Conservation (phyloP, 345 rosid species). For the Boechera divaricarpa region DNA sequence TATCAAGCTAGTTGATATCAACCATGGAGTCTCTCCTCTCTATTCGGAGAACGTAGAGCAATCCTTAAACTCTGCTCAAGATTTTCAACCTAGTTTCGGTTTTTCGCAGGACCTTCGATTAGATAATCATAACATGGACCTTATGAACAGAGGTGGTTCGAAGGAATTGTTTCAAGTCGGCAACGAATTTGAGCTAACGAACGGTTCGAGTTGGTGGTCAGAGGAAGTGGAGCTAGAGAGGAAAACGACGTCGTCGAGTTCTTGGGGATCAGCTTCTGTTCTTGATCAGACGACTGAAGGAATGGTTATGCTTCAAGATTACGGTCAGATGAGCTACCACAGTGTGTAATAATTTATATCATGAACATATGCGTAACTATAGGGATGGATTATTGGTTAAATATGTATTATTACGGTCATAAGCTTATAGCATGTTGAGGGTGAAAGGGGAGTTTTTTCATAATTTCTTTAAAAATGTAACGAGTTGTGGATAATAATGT, state of each 20-base stretch:
- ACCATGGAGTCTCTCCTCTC: conserved; percentile 40
- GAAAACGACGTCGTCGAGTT: conserved; percentile 60
- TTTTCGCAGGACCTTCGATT: conserved; percentile 40
- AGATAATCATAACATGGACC: conserved; percentile 40
- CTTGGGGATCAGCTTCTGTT: conserved; percentile 67
- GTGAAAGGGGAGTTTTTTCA: conserved; percentile 2
- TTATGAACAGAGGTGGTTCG: conserved; percentile 37
- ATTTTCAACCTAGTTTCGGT: conserved; percentile 37
- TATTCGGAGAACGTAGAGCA: conserved; percentile 39
- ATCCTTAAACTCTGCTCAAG: conserved; percentile 36
- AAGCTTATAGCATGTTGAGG: conserved; percentile 42
- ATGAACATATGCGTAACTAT: conserved; percentile 31
- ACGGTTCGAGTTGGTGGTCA: conserved; percentile 72
- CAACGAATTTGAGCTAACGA: conserved; percentile 63
- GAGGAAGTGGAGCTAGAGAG: conserved; percentile 58
- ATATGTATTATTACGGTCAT: conserved; percentile 37
- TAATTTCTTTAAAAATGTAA: conserved; percentile 48
- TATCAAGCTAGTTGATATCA: conserved; percentile 34
- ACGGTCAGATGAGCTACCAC: conserved; percentile 55
- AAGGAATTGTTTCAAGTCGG: conserved; percentile 49
- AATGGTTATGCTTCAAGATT: conserved; percentile 64
- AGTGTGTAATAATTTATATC: conserved; percentile 47
- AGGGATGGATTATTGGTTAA: conserved; percentile 41
- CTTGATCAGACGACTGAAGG: conserved; percentile 51
- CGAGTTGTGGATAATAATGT: conserved; percentile 66